Base-by-base conservation (phyloP, 169 alveolate genomes). In the Theileria orientalis region DNA sequence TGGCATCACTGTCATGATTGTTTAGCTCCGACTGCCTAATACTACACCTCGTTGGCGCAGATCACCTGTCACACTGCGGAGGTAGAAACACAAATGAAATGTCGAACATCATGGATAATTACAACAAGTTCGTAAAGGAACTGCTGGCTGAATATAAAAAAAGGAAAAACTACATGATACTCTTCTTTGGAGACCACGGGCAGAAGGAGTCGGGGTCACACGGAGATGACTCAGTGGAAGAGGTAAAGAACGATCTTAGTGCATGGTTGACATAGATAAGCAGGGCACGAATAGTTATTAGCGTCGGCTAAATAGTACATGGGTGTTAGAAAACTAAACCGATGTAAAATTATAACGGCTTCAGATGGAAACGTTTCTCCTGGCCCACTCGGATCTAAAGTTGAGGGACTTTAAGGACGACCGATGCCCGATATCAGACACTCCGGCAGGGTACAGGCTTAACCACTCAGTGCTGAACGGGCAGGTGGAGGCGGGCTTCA, bases 161-260 rank as follows among this genome's bases (percentile, higher is more conserved):
- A 51, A 46, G 70, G 44, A 40, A 51, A n/a, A 78, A 83, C 23
- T 63, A 64, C 0, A 63, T 87, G 76, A 47, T 87, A 33, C 37
- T 83, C 23, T 41, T 78, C 14, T 33, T 87, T 16, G 90, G 92
- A 7, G 92, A 87, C 54, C 92, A 87, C 67, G 92, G 92, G 6
- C 90, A 83, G 44, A 67, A 74, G 69, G 80, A 74, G 60, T 54
- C 80, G 54, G 92, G 92, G 6, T 69, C 83, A 27, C 92, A 87
- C 46, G 88, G 92, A 47, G 91, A 90, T 27, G 75, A 40, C 35
- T 42, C 86, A n/a, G 33, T 41, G 42, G 86, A 77, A 44, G 86
- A 77, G 75, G 67, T 57, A 57, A 16, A 23, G 30, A 3, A 57
- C 33, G 14, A 57, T 9, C 14, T 52, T 52, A 52, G 16, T 25